A percentile compares a stretch with the other conserved stretches of the same genome.
phyloP scores from a whole-genome alignment of 805 yeast genomes.

The Yarrowia keelungensis region DNA sequence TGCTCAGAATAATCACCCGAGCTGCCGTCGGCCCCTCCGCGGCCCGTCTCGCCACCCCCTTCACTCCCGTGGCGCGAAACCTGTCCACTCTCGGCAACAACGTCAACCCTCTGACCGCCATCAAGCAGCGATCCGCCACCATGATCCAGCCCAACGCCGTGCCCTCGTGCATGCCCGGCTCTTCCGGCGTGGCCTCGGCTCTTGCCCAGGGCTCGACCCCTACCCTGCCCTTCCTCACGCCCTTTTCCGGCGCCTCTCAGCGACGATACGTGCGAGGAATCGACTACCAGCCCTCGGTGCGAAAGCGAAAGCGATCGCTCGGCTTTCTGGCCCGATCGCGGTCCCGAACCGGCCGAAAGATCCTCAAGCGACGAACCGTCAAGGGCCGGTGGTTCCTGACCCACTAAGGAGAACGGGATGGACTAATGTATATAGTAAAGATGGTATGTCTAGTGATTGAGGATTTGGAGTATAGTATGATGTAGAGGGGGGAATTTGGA shows the following conservation, averaged over 20 bases:
- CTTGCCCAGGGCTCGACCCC: constrained; percentile 34
- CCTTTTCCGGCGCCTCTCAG: constrained; percentile 48
- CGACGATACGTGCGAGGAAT: constrained; percentile 89
- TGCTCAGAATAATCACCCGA: constrained; percentile 19
- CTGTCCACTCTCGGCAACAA: constrained; percentile 10
- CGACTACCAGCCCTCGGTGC: constrained; percentile 91
- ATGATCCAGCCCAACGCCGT: constrained; percentile 37
- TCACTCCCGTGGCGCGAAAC: constrained; percentile 18
- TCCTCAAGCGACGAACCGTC: constrained; percentile 75
- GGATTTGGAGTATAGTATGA: too few relatives aligned
- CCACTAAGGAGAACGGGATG: constrained; percentile 56
- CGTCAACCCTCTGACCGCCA: constrained; percentile 36
- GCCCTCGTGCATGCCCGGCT: constrained; percentile 27
- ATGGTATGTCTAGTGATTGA: too few relatives aligned
- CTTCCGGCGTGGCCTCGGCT: constrained; percentile 30
- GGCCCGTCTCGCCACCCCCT: neutral
- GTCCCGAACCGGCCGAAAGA: constrained; percentile 75
- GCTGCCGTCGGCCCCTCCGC: neutral
- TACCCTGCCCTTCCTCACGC: constrained; percentile 26
- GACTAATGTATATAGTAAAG: constrained; percentile 20
- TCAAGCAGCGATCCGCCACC: constrained; percentile 32
- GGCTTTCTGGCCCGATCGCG: constrained; percentile 89
- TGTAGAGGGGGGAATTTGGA: too few relatives aligned
- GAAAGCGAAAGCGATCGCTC: constrained; percentile 85
- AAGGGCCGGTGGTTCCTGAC: constrained; percentile 95